Evolutionary conservation across 768 basidiomycete species (phyloP).

Genomic region (Boletus rubroflammeus): DNA sequence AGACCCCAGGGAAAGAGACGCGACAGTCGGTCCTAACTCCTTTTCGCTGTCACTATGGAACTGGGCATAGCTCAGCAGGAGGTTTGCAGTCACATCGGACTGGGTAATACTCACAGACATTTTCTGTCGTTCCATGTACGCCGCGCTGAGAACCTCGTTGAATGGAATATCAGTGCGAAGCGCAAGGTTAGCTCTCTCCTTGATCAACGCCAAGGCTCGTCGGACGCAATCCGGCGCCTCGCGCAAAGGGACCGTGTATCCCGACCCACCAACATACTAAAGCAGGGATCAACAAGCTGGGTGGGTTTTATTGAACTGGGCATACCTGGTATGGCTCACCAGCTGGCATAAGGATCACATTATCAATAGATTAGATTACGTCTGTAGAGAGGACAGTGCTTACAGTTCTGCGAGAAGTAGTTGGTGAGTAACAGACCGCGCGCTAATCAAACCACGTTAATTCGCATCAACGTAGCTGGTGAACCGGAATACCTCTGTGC

Average conservation of each 20-base stretch:
- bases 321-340: conserved; percentile 77
- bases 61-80: conserved; percentile 33
- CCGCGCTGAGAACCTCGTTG: conserved; percentile 79
- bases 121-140: conserved; percentile 81
- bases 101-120: conserved; percentile 59
- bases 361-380: background rate
- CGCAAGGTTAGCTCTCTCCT: conserved; percentile 48
- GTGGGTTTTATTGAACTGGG: background rate
- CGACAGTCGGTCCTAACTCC: conserved; percentile 69
- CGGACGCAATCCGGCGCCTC: conserved; percentile 56
- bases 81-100: background rate
- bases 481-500: conserved; percentile 58
- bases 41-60: conserved; percentile 79
- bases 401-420: conserved; percentile 85
- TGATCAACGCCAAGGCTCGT: conserved; percentile 56
- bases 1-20: conserved; percentile 74
- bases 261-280: conserved; percentile 77
- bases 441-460: conserved; percentile 38
- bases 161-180: conserved; percentile 43
- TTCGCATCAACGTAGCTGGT: background rate
- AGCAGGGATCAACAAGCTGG: conserved; percentile 6
- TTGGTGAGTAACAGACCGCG: conserved; percentile 70
- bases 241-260: conserved; percentile 64
- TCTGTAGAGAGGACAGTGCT: conserved; percentile 22
- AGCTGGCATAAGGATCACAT: conserved; percentile 39